These are phyloP conservation scores for Gossypium schwendimanii DNA, from an alignment of 441 rosid genomes.

Conservation along the genomic window DNA sequence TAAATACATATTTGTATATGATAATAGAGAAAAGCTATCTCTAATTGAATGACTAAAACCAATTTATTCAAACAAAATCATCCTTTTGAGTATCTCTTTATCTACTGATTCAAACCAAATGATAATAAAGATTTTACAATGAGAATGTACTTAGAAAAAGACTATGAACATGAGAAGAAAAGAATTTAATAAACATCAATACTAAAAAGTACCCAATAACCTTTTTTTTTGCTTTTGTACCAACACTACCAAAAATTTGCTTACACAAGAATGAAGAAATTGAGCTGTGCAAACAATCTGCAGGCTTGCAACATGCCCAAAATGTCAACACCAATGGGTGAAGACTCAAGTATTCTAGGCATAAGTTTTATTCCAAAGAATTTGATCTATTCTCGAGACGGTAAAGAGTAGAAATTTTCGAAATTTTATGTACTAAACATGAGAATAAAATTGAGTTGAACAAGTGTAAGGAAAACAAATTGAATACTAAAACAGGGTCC, in stretches of 20 bases:
- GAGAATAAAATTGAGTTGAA: neutral
- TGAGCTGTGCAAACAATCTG: slow-evolving; percentile 68
- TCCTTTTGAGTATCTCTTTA: neutral
- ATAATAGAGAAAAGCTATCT: neutral
- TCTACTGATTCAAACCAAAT: slow-evolving; percentile 5
- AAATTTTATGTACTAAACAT: neutral
- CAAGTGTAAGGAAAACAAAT: neutral
- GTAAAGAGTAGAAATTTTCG: slow-evolving; percentile 17
- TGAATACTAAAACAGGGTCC: neutral
- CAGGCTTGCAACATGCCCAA: slow-evolving; percentile 25
- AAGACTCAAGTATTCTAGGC: slow-evolving; percentile 29
- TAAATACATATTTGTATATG: too few species aligned
- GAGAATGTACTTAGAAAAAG: neutral
- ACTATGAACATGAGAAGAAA: slow-evolving; percentile 2
- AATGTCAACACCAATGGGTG: slow-evolving; percentile 15
- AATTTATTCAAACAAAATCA: neutral
- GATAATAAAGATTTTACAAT: slow-evolving; percentile 14
- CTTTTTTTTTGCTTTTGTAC: slow-evolving; percentile 11
- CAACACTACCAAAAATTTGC: slow-evolving; percentile 58
- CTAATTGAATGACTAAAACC: neutral
- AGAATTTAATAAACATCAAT: neutral
- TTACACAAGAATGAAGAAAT: slow-evolving; percentile 80
- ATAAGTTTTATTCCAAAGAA: slow-evolving; percentile 45
- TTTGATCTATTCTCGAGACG: slow-evolving; percentile 28
- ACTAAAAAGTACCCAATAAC: neutral